Conservation (phyloP, 2,329 filamentous ascomycete species). For the Monilinia polystroma region DNA sequence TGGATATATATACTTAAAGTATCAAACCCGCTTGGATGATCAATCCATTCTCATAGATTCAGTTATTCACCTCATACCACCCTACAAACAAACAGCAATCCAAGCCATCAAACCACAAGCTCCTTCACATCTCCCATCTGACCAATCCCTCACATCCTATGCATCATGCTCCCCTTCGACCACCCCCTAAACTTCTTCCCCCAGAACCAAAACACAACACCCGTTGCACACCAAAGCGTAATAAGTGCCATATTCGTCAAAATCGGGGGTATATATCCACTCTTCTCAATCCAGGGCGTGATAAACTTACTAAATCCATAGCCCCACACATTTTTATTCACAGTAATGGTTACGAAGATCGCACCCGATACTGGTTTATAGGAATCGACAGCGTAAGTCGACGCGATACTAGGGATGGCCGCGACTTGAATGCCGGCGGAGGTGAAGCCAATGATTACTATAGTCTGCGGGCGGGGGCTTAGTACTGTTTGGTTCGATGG, state of each 20-base stretch:
- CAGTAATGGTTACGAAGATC: constrained; percentile 59
- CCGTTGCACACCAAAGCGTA: constrained; percentile 51
- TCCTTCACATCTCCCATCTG: background rate
- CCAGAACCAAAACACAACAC: constrained; percentile 55
- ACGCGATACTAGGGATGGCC: constrained; percentile 56
- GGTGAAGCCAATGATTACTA: constrained; percentile 59
- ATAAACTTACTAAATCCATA: constrained; percentile 59
- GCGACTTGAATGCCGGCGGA: constrained; percentile 40
- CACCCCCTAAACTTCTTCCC: constrained; percentile 50
- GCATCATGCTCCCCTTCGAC: constrained; percentile 33
- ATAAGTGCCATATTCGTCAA: constrained; percentile 59
- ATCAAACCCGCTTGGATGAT: no score
- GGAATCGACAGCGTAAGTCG: constrained; percentile 58
- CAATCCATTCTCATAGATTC: no score
- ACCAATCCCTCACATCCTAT: background rate
- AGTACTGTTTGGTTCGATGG: background rate
- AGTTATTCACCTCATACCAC: background rate
- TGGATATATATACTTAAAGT: no score
- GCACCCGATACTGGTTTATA: constrained; percentile 62
- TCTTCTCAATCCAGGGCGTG: constrained; percentile 50
- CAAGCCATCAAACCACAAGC: background rate
- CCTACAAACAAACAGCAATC: background rate
- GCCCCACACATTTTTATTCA: constrained; percentile 64
- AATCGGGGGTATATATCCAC: constrained; percentile 55
- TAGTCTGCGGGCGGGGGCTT: constrained; percentile 6